These are phyloP conservation scores for Metarhizium humberi DNA, from an alignment of 2,329 filamentous ascomycete species.

Conservation along the genomic window DNA sequence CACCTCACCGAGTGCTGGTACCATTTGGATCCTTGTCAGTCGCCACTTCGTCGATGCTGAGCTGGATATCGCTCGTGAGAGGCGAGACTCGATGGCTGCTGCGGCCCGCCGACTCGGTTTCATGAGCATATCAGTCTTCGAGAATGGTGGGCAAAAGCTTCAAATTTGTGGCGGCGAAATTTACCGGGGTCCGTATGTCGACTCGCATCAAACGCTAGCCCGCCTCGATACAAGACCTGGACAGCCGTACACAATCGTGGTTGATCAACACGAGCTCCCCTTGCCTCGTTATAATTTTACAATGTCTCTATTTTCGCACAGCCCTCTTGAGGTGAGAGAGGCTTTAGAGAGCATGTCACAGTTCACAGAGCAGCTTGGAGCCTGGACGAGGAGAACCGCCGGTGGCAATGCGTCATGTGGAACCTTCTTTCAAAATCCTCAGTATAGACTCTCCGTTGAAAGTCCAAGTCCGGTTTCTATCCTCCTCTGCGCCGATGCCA, in stretches of 20 bases:
- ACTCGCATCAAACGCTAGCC: constrained; percentile 85
- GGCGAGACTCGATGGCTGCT: constrained; percentile 29
- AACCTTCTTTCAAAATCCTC: constrained; percentile 77
- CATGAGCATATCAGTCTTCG: constrained; percentile 79
- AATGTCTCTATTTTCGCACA: constrained; percentile 68
- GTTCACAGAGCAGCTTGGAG: constrained; percentile 48
- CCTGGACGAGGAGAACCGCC: constrained; percentile 71
- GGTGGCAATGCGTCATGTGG: constrained; percentile 75
- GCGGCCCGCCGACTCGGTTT: constrained; percentile 58
- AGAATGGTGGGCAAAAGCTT: constrained; percentile 59
- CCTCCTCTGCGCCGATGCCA: constrained; percentile 58
- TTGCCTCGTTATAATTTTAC: constrained; percentile 74
- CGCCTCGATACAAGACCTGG: constrained; percentile 42
- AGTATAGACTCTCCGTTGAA: constrained; percentile 60
- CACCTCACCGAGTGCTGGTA: constrained; percentile 45
- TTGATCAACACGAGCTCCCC: constrained; percentile 72
- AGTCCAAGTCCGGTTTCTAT: constrained; percentile 56
- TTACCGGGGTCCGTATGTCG: constrained; percentile 77
- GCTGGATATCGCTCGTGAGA: constrained; percentile 42
- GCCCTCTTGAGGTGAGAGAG: constrained; percentile 48
- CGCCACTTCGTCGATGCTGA: constrained; percentile 73
- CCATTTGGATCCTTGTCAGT: constrained; percentile 76
- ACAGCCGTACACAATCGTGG: constrained; percentile 50
- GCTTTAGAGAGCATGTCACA: constrained; percentile 52
- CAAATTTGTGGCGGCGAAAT: constrained; percentile 63